phyloP scores from a whole-genome alignment of 805 yeast species.

The Wickerhamiella qilinensis region DNA sequence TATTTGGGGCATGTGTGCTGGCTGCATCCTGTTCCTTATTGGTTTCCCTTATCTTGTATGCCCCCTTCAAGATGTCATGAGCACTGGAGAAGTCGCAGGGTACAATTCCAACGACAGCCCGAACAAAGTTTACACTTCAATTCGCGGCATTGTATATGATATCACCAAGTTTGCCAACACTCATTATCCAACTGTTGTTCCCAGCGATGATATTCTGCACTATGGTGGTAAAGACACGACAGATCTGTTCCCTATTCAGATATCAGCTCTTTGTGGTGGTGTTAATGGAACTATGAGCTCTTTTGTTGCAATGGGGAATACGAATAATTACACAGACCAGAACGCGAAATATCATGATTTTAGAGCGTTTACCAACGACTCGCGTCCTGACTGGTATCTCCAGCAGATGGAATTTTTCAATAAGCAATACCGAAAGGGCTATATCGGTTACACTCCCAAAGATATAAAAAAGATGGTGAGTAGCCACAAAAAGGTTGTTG shows the following conservation, averaged over 20 bases:
- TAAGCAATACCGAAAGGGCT: slow-evolving; percentile 22
- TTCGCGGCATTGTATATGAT: slow-evolving; percentile 27
- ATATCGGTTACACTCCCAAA: slow-evolving; percentile 24
- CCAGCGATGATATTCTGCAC: slow-evolving; percentile 19
- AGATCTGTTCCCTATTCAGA: slow-evolving; percentile 25
- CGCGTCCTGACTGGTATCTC: slow-evolving; percentile 28
- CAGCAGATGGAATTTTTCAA: slow-evolving; percentile 24
- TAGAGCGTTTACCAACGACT: slow-evolving; percentile 24
- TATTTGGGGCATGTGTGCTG: slow-evolving; percentile 25
- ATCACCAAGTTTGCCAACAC: slow-evolving; percentile 23
- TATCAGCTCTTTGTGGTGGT: slow-evolving; percentile 26
- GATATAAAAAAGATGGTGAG: slow-evolving; percentile 16
- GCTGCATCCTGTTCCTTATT: slow-evolving; percentile 20
- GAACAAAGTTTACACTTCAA: slow-evolving; percentile 21
- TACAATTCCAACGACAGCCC: slow-evolving; percentile 19
- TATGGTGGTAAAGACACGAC: slow-evolving; percentile 25
- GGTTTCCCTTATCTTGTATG: slow-evolving; percentile 27
- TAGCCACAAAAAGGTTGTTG: slow-evolving; percentile 15
- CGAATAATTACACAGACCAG: slow-evolving; percentile 23
- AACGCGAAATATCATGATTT: slow-evolving; percentile 28
- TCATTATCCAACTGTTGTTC: slow-evolving; percentile 25
- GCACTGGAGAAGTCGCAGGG: slow-evolving; percentile 19
- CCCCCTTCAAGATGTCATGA: slow-evolving; percentile 25
- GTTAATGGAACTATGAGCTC: slow-evolving; percentile 18
- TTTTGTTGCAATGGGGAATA: slow-evolving; percentile 19